Evolutionary conservation across 306 rosid species (phyloP), one percentile per base, ranked within the genome.

Genomic region (Cicer yamashitae): DNA sequence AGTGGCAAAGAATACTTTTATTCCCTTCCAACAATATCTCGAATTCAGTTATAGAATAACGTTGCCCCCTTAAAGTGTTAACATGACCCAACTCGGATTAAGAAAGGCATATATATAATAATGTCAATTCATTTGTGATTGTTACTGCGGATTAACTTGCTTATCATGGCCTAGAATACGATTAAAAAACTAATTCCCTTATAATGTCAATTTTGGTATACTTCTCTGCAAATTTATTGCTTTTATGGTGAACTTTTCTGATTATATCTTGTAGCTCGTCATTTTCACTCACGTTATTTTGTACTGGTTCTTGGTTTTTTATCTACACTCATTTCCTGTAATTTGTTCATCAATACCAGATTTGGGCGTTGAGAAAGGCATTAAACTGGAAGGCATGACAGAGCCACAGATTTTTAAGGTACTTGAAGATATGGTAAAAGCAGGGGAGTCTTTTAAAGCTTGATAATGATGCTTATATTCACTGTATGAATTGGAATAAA

Each of bases 321-420:
- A 60, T 45, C 41, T 47, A 18, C 72, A 74, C 80, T 72, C 52
- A 72, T 75, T 66, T 60, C 40, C 12, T 11, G 61, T 71, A 50
- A 63, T 73, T 74, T 77, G 25, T 43, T 73, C 39, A 56, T 57
- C 50, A 34, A 63, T 80, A 58, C 69, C 82, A 96, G 99, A 92
- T 79, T 61, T 88, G 87, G 99, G 99, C 6, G 90, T 92, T 56
- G 96, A 92, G 82, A 92, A 86, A 82, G 91, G 90, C 71, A 82
- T 93, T 78, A 89, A 81, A 67, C 77, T 94, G 79, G 99, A 92
- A 78, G 99, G 98, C 52, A 79, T 92, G 82, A 71, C 89, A 3
- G 99, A 96, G 84, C 78, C 81, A 17, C 96, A 90, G 63, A 94
- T 94, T 83, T 82, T 62, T 4, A 94, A 94, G 93, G 88, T 93